A percentile compares a stretch with the other conserved stretches of the same genome.
These are phyloP conservation scores for Phytophthora pini DNA, from an alignment of 352 stramenopile genomes.

Conservation along the genomic window DNA sequence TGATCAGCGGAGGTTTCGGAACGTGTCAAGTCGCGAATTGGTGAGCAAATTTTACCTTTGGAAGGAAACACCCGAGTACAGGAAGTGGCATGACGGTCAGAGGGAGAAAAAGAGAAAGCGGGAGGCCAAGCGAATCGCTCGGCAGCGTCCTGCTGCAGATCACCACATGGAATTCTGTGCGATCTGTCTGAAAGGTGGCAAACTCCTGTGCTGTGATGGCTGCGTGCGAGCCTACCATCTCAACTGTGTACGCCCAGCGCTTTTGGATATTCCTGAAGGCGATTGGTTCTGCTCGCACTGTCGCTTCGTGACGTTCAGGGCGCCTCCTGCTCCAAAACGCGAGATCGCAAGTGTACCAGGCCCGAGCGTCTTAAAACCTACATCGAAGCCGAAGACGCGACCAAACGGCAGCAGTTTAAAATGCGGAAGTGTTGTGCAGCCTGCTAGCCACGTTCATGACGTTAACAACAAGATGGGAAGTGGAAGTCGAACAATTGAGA, in stretches of 20 bases:
- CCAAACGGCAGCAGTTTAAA: conserved; percentile 22
- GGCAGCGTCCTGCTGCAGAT: conserved; percentile 38
- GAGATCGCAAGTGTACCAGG: conserved; percentile 7
- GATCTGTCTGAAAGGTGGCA: conserved; percentile 69
- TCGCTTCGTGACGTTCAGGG: conserved; percentile 14
- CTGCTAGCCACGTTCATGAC: conserved; percentile 3
- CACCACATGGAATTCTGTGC: conserved; percentile 80
- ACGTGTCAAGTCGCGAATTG: conserved; percentile 49
- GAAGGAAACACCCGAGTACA: conserved; percentile 63
- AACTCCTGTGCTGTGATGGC: conserved; percentile 78
- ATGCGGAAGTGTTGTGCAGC: conserved; percentile 1
- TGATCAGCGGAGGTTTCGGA: conserved; percentile 49
- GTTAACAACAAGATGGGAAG: conserved; percentile 6
- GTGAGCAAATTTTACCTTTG: conserved; percentile 74
- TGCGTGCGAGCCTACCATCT: conserved; percentile 81
- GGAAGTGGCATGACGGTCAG: conserved; percentile 54
- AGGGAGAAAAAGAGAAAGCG: conserved; percentile 55
- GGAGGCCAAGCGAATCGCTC: conserved; percentile 50
- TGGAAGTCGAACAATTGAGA: conserved; percentile 3
- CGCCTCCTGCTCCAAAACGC: neutral
- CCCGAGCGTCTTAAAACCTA: conserved; percentile 1
- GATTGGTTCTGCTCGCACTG: conserved; percentile 78
- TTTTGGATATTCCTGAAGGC: conserved; percentile 67
- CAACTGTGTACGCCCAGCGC: conserved; percentile 72
- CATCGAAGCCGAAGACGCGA: conserved; percentile 17